phyloP scores from a whole-genome alignment of 345 rosid genomes.

The Citrus unshiu region DNA sequence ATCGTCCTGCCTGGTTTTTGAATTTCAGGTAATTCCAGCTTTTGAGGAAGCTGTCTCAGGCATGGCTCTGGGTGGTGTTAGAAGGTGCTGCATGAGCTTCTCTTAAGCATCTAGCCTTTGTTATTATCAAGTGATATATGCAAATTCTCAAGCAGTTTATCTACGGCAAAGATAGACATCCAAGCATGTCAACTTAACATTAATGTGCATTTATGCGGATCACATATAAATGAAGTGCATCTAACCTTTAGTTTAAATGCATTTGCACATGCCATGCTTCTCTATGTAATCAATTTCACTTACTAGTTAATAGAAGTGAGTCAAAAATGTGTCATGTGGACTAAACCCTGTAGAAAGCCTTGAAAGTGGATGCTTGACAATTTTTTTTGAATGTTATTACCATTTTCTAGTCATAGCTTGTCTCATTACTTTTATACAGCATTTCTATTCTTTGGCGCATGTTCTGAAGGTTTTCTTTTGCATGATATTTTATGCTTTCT shows the following conservation, averaged over 20 bases:
- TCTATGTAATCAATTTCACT: neutral
- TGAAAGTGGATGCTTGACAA: neutral
- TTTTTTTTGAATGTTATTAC: neutral
- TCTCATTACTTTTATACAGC: too few relatives aligned
- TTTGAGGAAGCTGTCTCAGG: slow-evolving; percentile 92
- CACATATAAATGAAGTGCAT: neutral
- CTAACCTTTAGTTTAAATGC: neutral
- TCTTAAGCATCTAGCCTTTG: slow-evolving; percentile 1
- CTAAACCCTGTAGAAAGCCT: neutral
- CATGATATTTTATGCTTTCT: neutral
- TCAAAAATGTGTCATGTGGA: neutral
- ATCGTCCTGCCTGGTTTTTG: slow-evolving; percentile 15
- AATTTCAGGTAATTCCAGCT: slow-evolving; percentile 85
- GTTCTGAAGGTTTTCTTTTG: neutral
- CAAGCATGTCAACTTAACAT: neutral
- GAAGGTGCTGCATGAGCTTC: slow-evolving; percentile 59
- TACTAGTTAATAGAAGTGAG: too few relatives aligned
- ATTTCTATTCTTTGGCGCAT: neutral
- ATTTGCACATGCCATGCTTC: neutral
- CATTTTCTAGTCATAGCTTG: neutral
- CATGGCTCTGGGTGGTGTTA: slow-evolving; percentile 82
- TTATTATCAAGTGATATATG: neutral
- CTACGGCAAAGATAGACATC: neutral
- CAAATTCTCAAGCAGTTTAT: neutral
- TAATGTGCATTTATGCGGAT: neutral